Evolutionary conservation across 179 eudicot species (phyloP), one percentile per base, ranked within the genome.

Genomic region (Spinacia oleracea): DNA sequence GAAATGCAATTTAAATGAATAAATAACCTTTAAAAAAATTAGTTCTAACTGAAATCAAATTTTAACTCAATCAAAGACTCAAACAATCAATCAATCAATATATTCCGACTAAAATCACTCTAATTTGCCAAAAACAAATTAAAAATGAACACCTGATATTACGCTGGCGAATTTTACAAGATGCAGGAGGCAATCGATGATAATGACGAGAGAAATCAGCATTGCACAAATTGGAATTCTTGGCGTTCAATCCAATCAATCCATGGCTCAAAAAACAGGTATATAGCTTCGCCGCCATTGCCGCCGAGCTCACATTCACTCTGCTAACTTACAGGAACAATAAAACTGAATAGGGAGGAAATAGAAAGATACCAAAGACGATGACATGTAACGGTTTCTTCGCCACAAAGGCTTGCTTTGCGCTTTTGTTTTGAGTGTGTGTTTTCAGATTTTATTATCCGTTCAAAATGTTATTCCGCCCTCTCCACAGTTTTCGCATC

Each of bases 151-250:
- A 92, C 95, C 92, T 87, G 77, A 84, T 63, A 77, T 81, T 86
- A 51, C 91, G 91, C 53, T 79, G 89, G 0, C 94, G 91, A 89
- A 84, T 88, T 72, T 76, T 87, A 72, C 91, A 88, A 27, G 87
- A 87, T 65, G 86, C 83, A 10, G 89, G 79, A 80, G 69, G 78
- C 77, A 64, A 72, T 3, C 73, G 75, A 35, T 56, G 82, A 71
- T 34, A 9, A 25, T 34, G 73, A 55, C 27, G 75, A 38, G 46
- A 23, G 50, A 86, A 43, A 40, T 55, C 29, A 78, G 81, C 14
- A 31, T 42, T 15, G 7, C 42, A 71, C 14, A 71, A 5, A 45
- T 71, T 71, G 6, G 59, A 71, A 42, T 71, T 9, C 29, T 71
- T 71, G 7, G 74, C 14, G 2, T 48, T 71, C 40, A 71, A 48